phyloP scores from a whole-genome alignment of 768 basidiomycete species.

The Trametopsis cervina region DNA sequence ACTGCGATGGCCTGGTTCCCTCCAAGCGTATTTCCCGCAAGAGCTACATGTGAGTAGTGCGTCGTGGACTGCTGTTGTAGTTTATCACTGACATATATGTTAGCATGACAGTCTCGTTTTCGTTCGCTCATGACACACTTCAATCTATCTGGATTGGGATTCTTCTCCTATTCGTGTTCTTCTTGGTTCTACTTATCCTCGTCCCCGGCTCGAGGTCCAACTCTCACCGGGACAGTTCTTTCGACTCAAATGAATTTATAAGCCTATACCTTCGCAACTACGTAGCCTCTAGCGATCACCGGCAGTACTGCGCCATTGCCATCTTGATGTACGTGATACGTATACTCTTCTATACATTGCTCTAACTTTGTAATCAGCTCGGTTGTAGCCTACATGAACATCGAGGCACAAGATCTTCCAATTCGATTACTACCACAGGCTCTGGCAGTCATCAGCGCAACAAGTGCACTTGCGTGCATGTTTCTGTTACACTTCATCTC shows the following conservation, averaged over 20 bases:
- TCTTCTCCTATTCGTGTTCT: neutral
- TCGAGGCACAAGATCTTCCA: neutral
- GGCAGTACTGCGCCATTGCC: neutral
- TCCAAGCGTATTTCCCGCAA: no score
- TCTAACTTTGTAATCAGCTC: neutral
- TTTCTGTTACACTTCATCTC: neutral
- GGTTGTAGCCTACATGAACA: neutral
- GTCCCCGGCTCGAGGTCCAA: no score
- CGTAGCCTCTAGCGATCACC: neutral
- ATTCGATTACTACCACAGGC: neutral
- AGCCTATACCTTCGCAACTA: no score
- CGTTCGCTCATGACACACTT: no score
- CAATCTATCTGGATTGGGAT: neutral
- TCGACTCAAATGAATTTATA: no score
- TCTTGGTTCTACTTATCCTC: neutral
- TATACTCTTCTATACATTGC: neutral
- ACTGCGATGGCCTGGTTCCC: no score
- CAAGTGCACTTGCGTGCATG: neutral
- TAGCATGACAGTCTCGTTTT: neutral
- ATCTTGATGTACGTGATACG: neutral
- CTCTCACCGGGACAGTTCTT: no score
- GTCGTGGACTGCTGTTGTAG: no score
- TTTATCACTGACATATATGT: no score
- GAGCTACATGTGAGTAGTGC: no score
- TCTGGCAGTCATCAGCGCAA: neutral